phyloP scores from a whole-genome alignment of 2,329 filamentous ascomycete species.

The Ophiostoma tasmaniense region DNA sequence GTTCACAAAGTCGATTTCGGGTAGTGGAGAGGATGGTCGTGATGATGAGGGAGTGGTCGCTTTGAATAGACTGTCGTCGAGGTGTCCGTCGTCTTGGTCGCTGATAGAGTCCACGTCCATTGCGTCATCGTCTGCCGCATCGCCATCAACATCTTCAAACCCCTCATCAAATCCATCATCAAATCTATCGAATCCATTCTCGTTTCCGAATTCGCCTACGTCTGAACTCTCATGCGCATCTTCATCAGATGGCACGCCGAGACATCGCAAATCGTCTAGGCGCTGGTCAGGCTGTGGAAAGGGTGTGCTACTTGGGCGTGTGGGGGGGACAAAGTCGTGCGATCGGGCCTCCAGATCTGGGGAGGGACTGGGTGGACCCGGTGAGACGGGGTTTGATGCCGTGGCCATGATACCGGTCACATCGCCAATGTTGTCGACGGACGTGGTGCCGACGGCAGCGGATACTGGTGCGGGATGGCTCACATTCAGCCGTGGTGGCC shows the following conservation, averaged over 20 bases:
- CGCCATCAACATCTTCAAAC: background rate
- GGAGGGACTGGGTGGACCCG: constrained; percentile 42
- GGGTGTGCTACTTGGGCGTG: constrained; percentile 51
- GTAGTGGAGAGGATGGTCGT: background rate
- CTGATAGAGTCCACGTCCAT: constrained; percentile 22
- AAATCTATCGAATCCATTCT: background rate
- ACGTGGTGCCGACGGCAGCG: constrained; percentile 12
- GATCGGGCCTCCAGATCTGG: constrained; percentile 40
- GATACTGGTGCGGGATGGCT: constrained; percentile 23
- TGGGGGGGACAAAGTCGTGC: constrained; percentile 41
- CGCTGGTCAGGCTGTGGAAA: constrained; percentile 48
- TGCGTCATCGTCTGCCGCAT: constrained; percentile 15
- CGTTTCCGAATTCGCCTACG: background rate
- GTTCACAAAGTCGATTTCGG: background rate
- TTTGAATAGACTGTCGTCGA: background rate
- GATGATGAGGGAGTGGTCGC: background rate
- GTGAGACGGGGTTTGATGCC: constrained; percentile 47
- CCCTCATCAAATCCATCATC: background rate
- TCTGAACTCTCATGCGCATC: background rate
- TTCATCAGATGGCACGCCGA: constrained; percentile 28
- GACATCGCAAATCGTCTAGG: constrained; percentile 34
- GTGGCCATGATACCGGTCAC: constrained; percentile 38
- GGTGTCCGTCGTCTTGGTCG: constrained; percentile 7
- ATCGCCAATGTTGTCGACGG: constrained; percentile 34
- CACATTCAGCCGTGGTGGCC: constrained; percentile 21